These are phyloP conservation scores for Incumbomyces delicatus DNA, from an alignment of 2,329 filamentous ascomycete genomes.

Conservation along the genomic window DNA sequence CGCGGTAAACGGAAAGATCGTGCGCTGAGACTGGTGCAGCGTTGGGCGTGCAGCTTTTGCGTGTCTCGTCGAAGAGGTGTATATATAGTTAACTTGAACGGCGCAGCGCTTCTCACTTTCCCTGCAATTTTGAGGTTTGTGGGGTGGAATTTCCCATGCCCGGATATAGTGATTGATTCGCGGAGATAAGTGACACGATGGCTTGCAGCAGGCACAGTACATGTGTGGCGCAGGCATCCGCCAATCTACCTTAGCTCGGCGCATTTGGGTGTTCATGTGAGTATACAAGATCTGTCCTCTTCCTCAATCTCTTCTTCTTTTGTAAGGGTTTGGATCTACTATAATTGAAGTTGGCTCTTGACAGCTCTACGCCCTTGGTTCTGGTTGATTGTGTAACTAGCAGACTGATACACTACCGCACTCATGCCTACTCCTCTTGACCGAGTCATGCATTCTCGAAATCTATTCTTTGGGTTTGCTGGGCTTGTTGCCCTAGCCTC, in stretches of 20 bases:
- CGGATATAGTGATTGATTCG: slow-evolving; percentile 2
- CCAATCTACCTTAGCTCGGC: neutral
- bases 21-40: neutral
- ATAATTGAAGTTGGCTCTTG: too few relatives aligned
- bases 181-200: neutral
- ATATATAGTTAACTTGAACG: too few relatives aligned
- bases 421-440: slow-evolving; percentile 61
- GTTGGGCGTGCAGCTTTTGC: too few relatives aligned
- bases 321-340: too few relatives aligned
- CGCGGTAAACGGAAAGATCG: neutral
- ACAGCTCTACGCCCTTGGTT: too few relatives aligned
- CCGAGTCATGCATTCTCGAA: slow-evolving; percentile 57
- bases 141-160: slow-evolving; percentile 1
- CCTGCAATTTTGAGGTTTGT: slow-evolving; percentile 2
- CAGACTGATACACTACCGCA: too few relatives aligned
- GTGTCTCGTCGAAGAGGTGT: too few relatives aligned
- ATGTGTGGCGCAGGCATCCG: neutral
- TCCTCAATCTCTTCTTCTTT: too few relatives aligned
- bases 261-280: neutral
- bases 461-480: slow-evolving; percentile 65
- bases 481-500: slow-evolving; percentile 73
- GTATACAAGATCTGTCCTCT: too few relatives aligned
- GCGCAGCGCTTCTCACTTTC: neutral
- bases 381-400: too few relatives aligned
- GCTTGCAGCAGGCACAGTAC: neutral